phyloP scores from a whole-genome alignment of 805 yeast genomes.

The Maudiozyma turicensis region DNA sequence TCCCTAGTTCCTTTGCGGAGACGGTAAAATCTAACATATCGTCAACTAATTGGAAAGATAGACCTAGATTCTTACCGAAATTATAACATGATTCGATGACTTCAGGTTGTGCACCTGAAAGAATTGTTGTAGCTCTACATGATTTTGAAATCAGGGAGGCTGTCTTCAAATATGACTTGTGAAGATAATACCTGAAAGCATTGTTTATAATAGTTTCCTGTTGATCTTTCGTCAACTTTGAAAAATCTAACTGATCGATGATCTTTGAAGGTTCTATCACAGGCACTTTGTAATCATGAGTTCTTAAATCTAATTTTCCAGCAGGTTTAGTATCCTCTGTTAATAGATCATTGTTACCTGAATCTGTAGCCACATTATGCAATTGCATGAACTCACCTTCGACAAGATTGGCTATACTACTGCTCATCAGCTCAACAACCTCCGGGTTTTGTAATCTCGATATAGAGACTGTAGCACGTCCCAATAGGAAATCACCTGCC shows the following conservation, averaged over 20 bases:
- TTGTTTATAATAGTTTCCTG: conserved; percentile 64
- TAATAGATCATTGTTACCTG: conserved; percentile 30
- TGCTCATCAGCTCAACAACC: conserved; percentile 89
- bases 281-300: conserved; percentile 46
- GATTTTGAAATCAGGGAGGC: conserved; percentile 92
- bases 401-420: conserved; percentile 91
- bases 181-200: conserved; percentile 92
- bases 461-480: conserved; percentile 92
- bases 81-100: conserved; percentile 81
- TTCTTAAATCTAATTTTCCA: conserved; percentile 3
- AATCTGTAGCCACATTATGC: conserved; percentile 75
- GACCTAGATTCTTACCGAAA: conserved; percentile 86
- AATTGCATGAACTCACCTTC: conserved; percentile 99
- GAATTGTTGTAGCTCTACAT: conserved; percentile 84
- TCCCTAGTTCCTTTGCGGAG: conserved; percentile 77
- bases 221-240: conserved; percentile 24
- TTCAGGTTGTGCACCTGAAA: conserved; percentile 69
- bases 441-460: conserved; percentile 93
- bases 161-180: conserved; percentile 90
- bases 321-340: conserved; percentile 8
- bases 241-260: not conserved
- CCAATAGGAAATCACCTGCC: conserved; percentile 92
- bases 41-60: conserved; percentile 93
- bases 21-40: conserved; percentile 92
- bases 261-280: conserved; percentile 1